Percentiles rank a stretch among this genome's conserved stretches.
Conservation (phyloP, 1,284 basidiomycete genomes). For the Trametes pubescens region DNA sequence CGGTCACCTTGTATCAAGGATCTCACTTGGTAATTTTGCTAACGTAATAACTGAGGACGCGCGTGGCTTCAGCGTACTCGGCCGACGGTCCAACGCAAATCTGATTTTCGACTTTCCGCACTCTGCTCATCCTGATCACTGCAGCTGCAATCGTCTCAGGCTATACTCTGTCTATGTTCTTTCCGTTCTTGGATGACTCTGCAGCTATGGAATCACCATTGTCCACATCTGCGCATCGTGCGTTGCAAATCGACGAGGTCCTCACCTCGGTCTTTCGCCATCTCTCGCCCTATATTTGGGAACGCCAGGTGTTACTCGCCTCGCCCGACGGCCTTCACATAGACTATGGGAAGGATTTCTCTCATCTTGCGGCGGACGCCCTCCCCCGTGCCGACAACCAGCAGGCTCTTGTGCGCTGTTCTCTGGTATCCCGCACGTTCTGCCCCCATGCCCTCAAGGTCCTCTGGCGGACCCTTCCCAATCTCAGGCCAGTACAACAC, state of each 20-base stretch:
- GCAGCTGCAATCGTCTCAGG: no score
- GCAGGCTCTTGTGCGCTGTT: slow-evolving; percentile 4
- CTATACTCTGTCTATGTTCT: no score
- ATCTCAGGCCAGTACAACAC: slow-evolving; percentile 7
- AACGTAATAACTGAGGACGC: no score
- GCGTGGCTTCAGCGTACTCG: no score
- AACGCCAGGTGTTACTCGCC: slow-evolving; percentile 11
- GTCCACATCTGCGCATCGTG: not conserved
- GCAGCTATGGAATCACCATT: no score
- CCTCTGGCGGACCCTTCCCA: slow-evolving; percentile 16
- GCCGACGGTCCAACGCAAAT: no score
- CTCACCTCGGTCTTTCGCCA: slow-evolving; percentile 12
- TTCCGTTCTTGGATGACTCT: no score
- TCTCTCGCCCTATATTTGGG: slow-evolving; percentile 15
- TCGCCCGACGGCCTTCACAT: slow-evolving; percentile 7
- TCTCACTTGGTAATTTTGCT: no score
- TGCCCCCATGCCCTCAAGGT: slow-evolving; percentile 15
- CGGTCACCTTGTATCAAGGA: no score
- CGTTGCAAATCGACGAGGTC: slow-evolving; percentile 18
- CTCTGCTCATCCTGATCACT: no score
- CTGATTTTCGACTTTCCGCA: no score
- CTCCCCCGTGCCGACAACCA: slow-evolving; percentile 8
- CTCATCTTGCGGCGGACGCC: slow-evolving; percentile 5
- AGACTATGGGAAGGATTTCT: slow-evolving; percentile 7
- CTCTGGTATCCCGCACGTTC: slow-evolving; percentile 10